Base-by-base conservation (phyloP, 495 filamentous ascomycete genomes). In the Penicillium flavigenum region DNA sequence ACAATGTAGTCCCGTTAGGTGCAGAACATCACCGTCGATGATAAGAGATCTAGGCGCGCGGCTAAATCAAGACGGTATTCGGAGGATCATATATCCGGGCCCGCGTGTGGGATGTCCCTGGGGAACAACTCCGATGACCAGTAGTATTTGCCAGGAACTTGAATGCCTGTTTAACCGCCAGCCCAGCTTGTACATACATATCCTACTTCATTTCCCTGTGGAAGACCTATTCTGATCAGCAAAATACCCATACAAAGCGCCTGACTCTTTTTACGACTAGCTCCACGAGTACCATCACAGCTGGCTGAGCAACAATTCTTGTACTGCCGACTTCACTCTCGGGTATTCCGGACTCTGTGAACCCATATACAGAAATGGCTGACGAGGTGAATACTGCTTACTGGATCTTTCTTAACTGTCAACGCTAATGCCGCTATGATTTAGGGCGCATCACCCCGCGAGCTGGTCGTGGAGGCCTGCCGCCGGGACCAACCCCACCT, bases 391-490 rank as follows among this genome's bases (percentile, higher is more conserved):
- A 63, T 60, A 54, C 34, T 31, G 27, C 12, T 32, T 51, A 41
- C 7, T 7, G 50, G 39, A 61, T 19, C 17, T 8, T 41, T 51
- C 5, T 6, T 47, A 0, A 20, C 1, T 38, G 14, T 38, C 24
- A 24, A 46, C 42, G 41, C 64, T 58, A 55, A 67, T 58, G 12
- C 47, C 27, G 32, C 47, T 47, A 31, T 57, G n/a, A 53, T 52
- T 43, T 47, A 97, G 90, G 94, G 94, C 71, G 94, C 95, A 56
- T 88, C 90, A 48, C 83, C 86, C 12, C 75, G 82, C 64, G 95
- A 99, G 72, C 84, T 88, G 62, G 83, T 98, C 55, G 85, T 99
- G 72, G 94, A 96, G 78, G 89, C 95, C 64, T 92, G 88, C 74
- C 91, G 94, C 34, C 86, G 94, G 56, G 90, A 98, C 78, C 96